phyloP scores from a whole-genome alignment of 768 basidiomycete genomes.

The Amanita inopinata region DNA sequence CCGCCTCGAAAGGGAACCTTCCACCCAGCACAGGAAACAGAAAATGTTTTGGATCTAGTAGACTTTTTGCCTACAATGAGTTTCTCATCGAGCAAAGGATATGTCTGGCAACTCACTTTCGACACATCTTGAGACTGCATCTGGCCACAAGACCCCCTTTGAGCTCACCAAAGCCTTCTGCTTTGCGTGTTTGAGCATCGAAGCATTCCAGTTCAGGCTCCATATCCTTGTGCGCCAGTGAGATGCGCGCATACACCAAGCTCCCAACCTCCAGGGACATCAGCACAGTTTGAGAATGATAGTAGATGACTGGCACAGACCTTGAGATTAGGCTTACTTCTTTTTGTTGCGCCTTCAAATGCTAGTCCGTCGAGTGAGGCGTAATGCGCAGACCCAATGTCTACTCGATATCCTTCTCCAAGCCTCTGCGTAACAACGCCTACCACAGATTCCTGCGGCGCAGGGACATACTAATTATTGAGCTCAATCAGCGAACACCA shows the following conservation, averaged over 20 bases:
- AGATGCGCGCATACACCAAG: constrained; percentile 85
- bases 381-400: constrained; percentile 82
- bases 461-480: constrained; percentile 87
- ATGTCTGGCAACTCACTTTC: constrained; percentile 50
- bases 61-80: constrained; percentile 28
- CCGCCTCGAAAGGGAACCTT: constrained; percentile 78
- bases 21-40: constrained; percentile 73
- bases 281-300: not conserved
- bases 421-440: constrained; percentile 72
- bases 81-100: constrained; percentile 6
- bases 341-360: constrained; percentile 92
- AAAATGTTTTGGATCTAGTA: constrained; percentile 76
- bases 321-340: constrained; percentile 91
- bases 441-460: constrained; percentile 81
- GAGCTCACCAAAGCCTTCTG: constrained; percentile 90
- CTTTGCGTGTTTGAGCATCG: constrained; percentile 84
- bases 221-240: constrained; percentile 93
- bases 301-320: constrained; percentile 26
- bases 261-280: constrained; percentile 64
- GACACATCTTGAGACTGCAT: constrained; percentile 78
- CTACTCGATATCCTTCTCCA: constrained; percentile 89
- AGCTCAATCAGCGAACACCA: constrained; percentile 5
- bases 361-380: constrained; percentile 85
- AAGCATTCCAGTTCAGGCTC: constrained; percentile 97
- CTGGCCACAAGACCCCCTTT: constrained; percentile 79